Percentiles rank a stretch among this genome's conserved stretches.
These are phyloP conservation scores for Colletotrichum truncatum DNA, from an alignment of 2,329 filamentous ascomycete genomes.

Conservation along the genomic window DNA sequence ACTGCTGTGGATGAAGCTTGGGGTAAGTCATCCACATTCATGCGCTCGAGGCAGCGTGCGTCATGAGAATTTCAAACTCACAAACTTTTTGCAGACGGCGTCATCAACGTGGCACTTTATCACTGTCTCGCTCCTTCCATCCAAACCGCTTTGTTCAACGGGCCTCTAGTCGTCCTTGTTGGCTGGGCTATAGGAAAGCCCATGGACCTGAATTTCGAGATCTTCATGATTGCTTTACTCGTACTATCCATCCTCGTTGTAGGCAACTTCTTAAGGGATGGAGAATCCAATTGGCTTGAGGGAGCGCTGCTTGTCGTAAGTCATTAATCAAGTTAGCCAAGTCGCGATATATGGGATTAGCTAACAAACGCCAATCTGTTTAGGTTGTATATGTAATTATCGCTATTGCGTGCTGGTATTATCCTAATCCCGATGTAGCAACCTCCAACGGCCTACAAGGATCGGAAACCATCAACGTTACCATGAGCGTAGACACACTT, in stretches of 20 bases:
- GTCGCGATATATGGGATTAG: no score
- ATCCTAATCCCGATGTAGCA: constrained; percentile 50
- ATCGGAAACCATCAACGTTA: constrained; percentile 37
- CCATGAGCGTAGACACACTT: constrained; percentile 40
- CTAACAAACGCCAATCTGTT: background rate
- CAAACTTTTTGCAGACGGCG: constrained; percentile 51
- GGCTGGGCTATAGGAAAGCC: constrained; percentile 72
- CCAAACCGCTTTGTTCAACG: constrained; percentile 80
- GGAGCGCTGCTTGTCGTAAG: constrained; percentile 73
- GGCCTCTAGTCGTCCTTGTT: constrained; percentile 75
- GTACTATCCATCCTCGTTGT: constrained; percentile 80
- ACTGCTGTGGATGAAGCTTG: constrained; percentile 77
- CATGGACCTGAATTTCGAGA: constrained; percentile 78
- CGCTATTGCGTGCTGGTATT: constrained; percentile 55
- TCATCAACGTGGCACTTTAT: constrained; percentile 75
- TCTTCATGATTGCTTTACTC: constrained; percentile 78
- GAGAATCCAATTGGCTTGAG: constrained; percentile 81
- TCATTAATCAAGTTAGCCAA: no score
- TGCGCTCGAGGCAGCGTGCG: no score
- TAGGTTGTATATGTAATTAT: constrained; percentile 53
- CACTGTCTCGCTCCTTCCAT: constrained; percentile 79
- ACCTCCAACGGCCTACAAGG: constrained; percentile 42
- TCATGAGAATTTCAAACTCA: rapidly evolving
- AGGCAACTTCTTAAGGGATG: constrained; percentile 78
- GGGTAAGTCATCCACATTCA: no score